Conservation (phyloP, 371 early-diverging fungal genomes). For the Nematocida ausubeli region DNA sequence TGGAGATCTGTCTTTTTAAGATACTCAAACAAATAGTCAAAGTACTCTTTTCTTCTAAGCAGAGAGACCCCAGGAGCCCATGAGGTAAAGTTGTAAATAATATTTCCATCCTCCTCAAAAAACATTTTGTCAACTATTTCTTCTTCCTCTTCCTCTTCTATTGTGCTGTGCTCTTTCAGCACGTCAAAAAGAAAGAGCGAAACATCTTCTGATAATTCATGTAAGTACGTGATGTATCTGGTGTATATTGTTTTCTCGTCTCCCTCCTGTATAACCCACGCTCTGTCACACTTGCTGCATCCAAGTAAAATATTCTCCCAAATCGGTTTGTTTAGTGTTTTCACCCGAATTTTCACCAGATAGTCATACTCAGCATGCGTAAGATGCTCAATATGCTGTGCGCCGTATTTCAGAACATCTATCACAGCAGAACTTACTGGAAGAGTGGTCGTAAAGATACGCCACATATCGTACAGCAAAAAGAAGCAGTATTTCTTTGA, state of each 20-base stretch:
- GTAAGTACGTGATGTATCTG: conserved; percentile 24
- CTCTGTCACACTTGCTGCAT: background rate
- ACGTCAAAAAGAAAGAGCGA: conserved; percentile 32
- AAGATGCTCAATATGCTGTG: background rate
- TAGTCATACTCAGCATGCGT: conserved; percentile 24
- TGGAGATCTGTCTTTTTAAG: conserved; percentile 1
- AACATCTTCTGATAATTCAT: conserved; percentile 1
- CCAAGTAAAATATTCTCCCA: conserved; percentile 16
- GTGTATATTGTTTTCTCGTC: background rate
- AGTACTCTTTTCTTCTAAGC: conserved; percentile 39
- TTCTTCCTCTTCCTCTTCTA: conserved; percentile 9
- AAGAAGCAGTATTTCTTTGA: background rate
- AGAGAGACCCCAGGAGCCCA: conserved; percentile 37
- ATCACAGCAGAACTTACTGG: background rate
- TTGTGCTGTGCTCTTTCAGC: background rate
- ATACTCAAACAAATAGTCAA: conserved; percentile 33
- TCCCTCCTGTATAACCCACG: background rate
- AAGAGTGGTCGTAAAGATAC: background rate
- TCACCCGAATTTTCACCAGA: conserved; percentile 35
- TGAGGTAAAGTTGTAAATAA: conserved; percentile 22
- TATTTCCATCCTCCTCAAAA: conserved; percentile 24
- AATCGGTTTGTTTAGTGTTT: background rate
- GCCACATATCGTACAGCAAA: conserved; percentile 51
- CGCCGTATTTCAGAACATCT: background rate
- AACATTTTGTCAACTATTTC: conserved; percentile 48